Evolutionary conservation across 1,284 basidiomycete genomes (phyloP).

Genomic region (Somion occarium): DNA sequence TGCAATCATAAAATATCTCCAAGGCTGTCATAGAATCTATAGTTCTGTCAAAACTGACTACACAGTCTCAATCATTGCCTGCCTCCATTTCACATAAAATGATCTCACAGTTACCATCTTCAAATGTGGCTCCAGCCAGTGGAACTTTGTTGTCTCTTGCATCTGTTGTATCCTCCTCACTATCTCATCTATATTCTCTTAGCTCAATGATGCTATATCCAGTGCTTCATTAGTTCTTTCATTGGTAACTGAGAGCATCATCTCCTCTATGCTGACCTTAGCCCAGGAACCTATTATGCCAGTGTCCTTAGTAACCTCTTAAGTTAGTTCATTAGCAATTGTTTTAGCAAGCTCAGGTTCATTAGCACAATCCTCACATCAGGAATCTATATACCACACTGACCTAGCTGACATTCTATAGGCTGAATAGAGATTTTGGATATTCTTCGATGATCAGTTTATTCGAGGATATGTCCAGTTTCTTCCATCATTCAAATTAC

Average conservation of each 20-base stretch:
- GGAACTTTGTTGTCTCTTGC: conserved; percentile 6
- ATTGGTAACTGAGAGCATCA: conserved; percentile 11
- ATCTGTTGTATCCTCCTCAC: conserved; percentile 9
- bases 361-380: neutral
- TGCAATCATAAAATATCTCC: no score
- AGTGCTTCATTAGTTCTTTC: conserved; percentile 14
- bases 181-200: conserved; percentile 11
- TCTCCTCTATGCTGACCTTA: conserved; percentile 9
- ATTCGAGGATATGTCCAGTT: conserved; percentile 46
- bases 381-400: conserved; percentile 4
- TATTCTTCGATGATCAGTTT: conserved; percentile 64
- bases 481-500: neutral
- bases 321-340: neutral
- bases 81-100: conserved; percentile 10
- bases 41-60: conserved; percentile 13
- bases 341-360: conserved; percentile 3
- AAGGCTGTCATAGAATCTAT: conserved; percentile 16
- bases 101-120: conserved; percentile 10
- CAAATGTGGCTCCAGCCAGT: conserved; percentile 12
- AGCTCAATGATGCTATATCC: conserved; percentile 8
- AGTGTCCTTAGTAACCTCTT: conserved; percentile 6
- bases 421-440: conserved; percentile 58
- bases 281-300: conserved; percentile 8
- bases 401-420: conserved; percentile 17
- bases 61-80: no score